phyloP scores from a whole-genome alignment of 768 basidiomycete genomes.

The Hygrocybe coccinea region DNA sequence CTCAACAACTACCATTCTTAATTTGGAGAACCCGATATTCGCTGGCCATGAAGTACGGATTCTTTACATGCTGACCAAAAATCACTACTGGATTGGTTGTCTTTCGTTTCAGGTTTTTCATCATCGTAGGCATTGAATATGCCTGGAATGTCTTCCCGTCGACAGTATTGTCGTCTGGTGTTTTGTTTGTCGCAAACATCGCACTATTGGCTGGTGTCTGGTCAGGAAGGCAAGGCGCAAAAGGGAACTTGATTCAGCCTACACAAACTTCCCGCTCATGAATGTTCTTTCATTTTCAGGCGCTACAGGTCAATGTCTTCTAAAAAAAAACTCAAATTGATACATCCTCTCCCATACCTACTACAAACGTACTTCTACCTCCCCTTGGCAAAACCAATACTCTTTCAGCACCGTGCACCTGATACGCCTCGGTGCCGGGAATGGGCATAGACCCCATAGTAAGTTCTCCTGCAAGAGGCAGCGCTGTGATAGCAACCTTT shows the following conservation, averaged over 20 bases:
- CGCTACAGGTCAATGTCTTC: no score
- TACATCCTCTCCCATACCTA: slow-evolving; percentile 55
- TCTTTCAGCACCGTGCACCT: slow-evolving; percentile 78
- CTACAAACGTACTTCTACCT: slow-evolving; percentile 74
- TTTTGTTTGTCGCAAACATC: slow-evolving; percentile 49
- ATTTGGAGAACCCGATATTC: slow-evolving; percentile 71
- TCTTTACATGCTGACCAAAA: slow-evolving; percentile 5
- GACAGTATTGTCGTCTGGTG: slow-evolving; percentile 56
- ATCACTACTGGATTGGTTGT: not conserved
- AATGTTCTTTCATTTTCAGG: no score
- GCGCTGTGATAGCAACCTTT: slow-evolving; percentile 58
- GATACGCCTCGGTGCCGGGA: slow-evolving; percentile 73
- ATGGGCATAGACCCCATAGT: slow-evolving; percentile 56
- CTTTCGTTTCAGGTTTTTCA: slow-evolving; percentile 42
- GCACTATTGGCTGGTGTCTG: slow-evolving; percentile 52
- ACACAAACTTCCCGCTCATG: no score
- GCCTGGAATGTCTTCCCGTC: slow-evolving; percentile 89
- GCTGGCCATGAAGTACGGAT: slow-evolving; percentile 50
- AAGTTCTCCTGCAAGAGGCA: slow-evolving; percentile 47
- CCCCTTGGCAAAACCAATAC: slow-evolving; percentile 79
- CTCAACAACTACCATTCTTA: slow-evolving; percentile 81
- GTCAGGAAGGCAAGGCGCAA: slow-evolving; percentile 1
- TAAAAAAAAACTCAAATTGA: no score
- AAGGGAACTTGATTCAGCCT: no score
- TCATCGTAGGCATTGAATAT: slow-evolving; percentile 68